Evolutionary conservation across 2,329 filamentous ascomycete species (phyloP).

Genomic region (Zasmidium angulare): DNA sequence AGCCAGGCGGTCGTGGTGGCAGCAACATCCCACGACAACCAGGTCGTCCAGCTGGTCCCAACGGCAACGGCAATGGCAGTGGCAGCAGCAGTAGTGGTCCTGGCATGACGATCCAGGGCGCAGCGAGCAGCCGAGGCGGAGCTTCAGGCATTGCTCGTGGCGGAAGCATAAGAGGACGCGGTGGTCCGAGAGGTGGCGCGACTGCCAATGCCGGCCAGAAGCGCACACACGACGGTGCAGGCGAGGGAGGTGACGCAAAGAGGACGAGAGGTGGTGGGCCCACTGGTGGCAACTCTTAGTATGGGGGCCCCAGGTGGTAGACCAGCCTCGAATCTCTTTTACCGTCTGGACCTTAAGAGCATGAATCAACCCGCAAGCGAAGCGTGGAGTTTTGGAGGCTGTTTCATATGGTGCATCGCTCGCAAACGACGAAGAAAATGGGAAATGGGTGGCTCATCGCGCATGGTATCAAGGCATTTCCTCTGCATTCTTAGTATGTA

Average conservation of each 20-base stretch:
- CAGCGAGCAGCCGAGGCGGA: constrained; percentile 3
- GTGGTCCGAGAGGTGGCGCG: constrained; percentile 23
- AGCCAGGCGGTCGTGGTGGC: constrained; percentile 16
- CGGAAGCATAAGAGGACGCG: constrained; percentile 22
- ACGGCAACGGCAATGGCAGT: neutral
- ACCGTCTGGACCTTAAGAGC: neutral
- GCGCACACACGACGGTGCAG: constrained; percentile 33
- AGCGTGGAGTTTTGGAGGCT: neutral
- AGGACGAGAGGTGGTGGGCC: constrained; percentile 29
- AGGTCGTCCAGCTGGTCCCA: neutral
- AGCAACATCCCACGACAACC: constrained; percentile 19
- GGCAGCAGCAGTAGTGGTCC: neutral
- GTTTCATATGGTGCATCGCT: neutral
- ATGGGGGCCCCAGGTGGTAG: neutral
- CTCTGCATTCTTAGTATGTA: neutral
- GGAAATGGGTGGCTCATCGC: neutral
- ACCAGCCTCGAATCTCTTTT: neutral
- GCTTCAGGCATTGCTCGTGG: constrained; percentile 22
- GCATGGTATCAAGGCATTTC: neutral
- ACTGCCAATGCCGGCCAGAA: constrained; percentile 34
- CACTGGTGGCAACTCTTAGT: constrained; percentile 20
- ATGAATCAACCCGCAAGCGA: neutral
- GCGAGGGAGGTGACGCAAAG: constrained; percentile 31
- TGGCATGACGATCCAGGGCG: constrained; percentile 6
- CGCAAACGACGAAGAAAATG: neutral